These are phyloP conservation scores for Dendrobium nobile DNA, from an alignment of 106 monocot genomes.

Conservation along the genomic window DNA sequence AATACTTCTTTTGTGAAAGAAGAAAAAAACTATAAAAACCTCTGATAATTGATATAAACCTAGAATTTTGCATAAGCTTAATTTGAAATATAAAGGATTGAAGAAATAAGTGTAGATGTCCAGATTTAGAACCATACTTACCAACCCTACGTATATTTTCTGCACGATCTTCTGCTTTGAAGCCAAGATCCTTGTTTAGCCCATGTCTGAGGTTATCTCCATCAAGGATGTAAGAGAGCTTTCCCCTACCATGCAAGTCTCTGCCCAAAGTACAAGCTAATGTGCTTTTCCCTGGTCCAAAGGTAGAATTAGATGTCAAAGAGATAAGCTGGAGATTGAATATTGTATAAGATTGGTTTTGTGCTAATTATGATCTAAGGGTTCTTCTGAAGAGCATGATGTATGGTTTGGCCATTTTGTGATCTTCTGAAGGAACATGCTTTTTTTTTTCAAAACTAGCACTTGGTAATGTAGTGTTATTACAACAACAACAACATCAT, in stretches of 20 bases:
- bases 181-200: constrained; percentile 74
- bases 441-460: background rate
- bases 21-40: background rate
- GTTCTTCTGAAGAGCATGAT: background rate
- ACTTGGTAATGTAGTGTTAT: background rate
- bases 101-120: background rate
- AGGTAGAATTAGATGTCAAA: background rate
- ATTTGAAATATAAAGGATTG: background rate
- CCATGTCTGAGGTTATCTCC: constrained; percentile 92
- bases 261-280: constrained; percentile 64
- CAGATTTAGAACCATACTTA: constrained; percentile 13
- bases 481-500: too few species aligned
- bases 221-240: constrained; percentile 79
- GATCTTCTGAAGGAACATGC: background rate
- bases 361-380: background rate
- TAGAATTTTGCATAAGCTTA: too few species aligned
- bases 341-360: background rate
- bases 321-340: too few species aligned
- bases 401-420: background rate
- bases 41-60: too few species aligned
- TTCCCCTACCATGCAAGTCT: constrained; percentile 60
- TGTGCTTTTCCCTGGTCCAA: constrained; percentile 70
- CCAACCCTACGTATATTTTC: constrained; percentile 89
- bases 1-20: background rate
- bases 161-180: constrained; percentile 69